These are phyloP conservation scores for Tuber magnatum DNA, from an alignment of 495 filamentous ascomycete species.

Conservation along the genomic window DNA sequence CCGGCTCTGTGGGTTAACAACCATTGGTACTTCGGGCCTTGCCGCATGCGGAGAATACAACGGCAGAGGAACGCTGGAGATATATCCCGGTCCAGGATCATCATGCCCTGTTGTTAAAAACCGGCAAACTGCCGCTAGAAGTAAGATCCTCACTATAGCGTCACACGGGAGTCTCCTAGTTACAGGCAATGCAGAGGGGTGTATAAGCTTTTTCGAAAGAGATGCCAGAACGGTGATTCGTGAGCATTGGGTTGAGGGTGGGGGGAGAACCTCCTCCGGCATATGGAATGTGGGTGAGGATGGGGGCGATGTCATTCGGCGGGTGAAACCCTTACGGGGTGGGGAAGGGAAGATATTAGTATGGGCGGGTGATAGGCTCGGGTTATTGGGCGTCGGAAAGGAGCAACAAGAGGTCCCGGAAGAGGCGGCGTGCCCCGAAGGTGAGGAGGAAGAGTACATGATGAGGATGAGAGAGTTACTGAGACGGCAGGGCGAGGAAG, in stretches of 20 bases:
- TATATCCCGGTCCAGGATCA: conserved; percentile 57
- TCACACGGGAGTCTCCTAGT: conserved; percentile 80
- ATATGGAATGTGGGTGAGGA: conserved; percentile 42
- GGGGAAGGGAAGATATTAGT: conserved; percentile 60
- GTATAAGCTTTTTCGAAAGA: conserved; percentile 85
- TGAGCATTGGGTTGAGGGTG: conserved; percentile 62
- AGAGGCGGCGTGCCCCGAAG: conserved; percentile 45
- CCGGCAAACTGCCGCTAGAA: conserved; percentile 70
- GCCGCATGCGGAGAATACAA: conserved; percentile 93
- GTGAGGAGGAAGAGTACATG: conserved; percentile 22
- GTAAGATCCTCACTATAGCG: conserved; percentile 74
- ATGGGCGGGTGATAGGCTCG: conserved; percentile 76
- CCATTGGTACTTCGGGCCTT: conserved; percentile 55
- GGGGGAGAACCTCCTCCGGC: conserved; percentile 13
- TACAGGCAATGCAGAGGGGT: conserved; percentile 74
- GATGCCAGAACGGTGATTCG: conserved; percentile 77
- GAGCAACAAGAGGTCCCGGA: conserved; percentile 45
- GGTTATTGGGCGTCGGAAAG: conserved; percentile 56
- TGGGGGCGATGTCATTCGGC: conserved; percentile 57
- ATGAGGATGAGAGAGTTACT: conserved; percentile 26
- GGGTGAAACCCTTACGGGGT: conserved; percentile 58
- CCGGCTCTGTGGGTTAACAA: conserved; percentile 67
- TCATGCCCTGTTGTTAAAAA: conserved; percentile 51
- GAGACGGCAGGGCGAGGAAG: conserved; percentile 26
- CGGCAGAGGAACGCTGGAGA: conserved; percentile 78